A percentile compares a stretch with the other conserved stretches of the same genome.
phyloP scores from a whole-genome alignment of 1,284 basidiomycete genomes.

The Takashimella koratensis region DNA sequence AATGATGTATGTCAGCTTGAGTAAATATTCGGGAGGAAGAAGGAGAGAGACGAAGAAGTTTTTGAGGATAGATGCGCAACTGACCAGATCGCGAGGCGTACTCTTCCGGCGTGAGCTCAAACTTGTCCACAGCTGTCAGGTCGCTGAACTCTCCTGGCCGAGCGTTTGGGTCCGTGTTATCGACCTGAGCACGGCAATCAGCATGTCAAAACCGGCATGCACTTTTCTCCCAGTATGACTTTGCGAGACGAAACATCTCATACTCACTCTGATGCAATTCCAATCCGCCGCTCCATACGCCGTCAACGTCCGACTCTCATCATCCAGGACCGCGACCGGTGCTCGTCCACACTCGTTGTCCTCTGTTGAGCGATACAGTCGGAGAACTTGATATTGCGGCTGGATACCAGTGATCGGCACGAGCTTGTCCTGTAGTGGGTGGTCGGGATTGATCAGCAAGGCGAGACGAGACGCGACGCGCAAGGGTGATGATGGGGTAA shows the following conservation, averaged over 20 bases:
- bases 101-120: conserved; percentile 77
- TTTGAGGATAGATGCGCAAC: conserved; percentile 10
- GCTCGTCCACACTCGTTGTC: conserved; percentile 34
- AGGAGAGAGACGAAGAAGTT: background rate
- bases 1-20: background rate
- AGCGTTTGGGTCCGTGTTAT: conserved; percentile 68
- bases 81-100: conserved; percentile 75
- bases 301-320: conserved; percentile 65
- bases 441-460: background rate
- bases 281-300: conserved; percentile 62
- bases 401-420: conserved; percentile 89
- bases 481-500: no score
- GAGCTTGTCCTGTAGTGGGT: conserved; percentile 63
- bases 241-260: background rate
- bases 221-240: no score
- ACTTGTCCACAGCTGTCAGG: conserved; percentile 83
- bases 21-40: background rate
- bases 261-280: conserved; percentile 59
- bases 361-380: conserved; percentile 61
- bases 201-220: no score
- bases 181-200: conserved; percentile 67
- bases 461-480: background rate
- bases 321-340: conserved; percentile 58
- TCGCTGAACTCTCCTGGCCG: conserved; percentile 64
- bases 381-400: conserved; percentile 63